Conservation (phyloP, 2,329 filamentous ascomycete species). For the Hypoxylon sp. region DNA sequence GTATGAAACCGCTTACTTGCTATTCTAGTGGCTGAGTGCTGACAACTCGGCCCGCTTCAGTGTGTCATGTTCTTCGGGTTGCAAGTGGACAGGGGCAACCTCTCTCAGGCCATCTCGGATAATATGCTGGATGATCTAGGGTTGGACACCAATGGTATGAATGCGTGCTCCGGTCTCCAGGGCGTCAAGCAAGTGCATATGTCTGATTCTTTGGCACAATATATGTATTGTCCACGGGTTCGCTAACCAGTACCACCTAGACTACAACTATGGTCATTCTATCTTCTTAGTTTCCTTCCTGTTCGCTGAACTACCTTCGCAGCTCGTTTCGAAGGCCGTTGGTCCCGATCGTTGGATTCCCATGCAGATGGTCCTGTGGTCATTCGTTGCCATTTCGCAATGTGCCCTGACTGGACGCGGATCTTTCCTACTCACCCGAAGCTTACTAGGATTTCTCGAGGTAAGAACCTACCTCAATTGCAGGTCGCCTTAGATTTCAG, state of each 20-base stretch:
- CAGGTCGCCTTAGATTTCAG: not conserved
- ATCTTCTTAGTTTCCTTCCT: conserved; percentile 64
- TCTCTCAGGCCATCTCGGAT: conserved; percentile 66
- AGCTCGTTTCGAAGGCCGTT: conserved; percentile 64
- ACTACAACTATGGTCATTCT: conserved; percentile 64
- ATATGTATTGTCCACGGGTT: too few species aligned
- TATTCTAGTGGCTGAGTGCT: conserved; percentile 21
- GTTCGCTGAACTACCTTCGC: conserved; percentile 67
- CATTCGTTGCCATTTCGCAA: conserved; percentile 43
- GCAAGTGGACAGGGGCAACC: conserved; percentile 68
- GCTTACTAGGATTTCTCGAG: conserved; percentile 43
- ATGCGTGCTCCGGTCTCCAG: too few species aligned
- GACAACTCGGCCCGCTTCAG: conserved; percentile 38
- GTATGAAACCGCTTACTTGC: conserved; percentile 39
- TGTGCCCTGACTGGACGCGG: conserved; percentile 38
- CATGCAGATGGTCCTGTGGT: conserved; percentile 46
- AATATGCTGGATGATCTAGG: conserved; percentile 66
- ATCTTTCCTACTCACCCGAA: conserved; percentile 41
- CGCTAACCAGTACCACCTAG: conserved; percentile 37
- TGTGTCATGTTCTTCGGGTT: conserved; percentile 70
- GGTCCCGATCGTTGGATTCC: conserved; percentile 48
- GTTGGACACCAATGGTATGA: conserved; percentile 54
- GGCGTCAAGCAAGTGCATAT: too few species aligned
- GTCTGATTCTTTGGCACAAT: too few species aligned
- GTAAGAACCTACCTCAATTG: conserved; percentile 20